These are phyloP conservation scores for Penicillium sp. DNA, from an alignment of 2,329 filamentous ascomycete species.

Conservation along the genomic window DNA sequence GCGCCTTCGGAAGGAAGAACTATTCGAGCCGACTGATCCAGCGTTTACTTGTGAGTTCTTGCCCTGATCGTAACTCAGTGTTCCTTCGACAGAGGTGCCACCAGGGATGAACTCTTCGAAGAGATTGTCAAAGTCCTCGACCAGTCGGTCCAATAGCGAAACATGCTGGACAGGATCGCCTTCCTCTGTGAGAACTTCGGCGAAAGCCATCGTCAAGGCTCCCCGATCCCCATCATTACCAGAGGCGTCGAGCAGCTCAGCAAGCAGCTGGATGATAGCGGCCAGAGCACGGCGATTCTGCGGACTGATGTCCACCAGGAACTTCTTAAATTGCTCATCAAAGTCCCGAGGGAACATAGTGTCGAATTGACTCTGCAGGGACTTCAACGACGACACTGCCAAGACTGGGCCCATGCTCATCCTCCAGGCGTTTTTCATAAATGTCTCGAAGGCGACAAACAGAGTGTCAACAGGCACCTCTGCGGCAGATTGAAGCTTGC, in stretches of 20 bases:
- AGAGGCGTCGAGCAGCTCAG: conserved; percentile 82
- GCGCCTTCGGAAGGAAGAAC: conserved; percentile 76
- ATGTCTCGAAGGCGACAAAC: conserved; percentile 91
- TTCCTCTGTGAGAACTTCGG: conserved; percentile 75
- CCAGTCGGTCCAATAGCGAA: conserved; percentile 78
- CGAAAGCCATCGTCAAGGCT: conserved; percentile 80
- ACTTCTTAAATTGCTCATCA: conserved; percentile 54
- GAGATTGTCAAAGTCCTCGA: conserved; percentile 84
- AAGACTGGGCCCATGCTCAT: conserved; percentile 84
- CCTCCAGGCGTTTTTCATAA: conserved; percentile 79
- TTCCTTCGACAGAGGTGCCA: conserved; percentile 43
- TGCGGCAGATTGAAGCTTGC: conserved; percentile 67
- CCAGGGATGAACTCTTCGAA: conserved; percentile 62
- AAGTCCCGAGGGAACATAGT: conserved; percentile 45
- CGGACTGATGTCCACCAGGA: conserved; percentile 51
- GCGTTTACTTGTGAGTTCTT: conserved; percentile 59
- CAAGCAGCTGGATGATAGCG: conserved; percentile 76
- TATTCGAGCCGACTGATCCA: conserved; percentile 77
- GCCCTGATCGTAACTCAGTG: conserved; percentile 51
- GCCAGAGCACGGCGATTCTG: conserved; percentile 72
- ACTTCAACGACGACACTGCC: conserved; percentile 63
- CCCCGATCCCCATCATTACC: conserved; percentile 88
- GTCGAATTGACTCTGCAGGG: conserved; percentile 58
- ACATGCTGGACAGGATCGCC: conserved; percentile 77
- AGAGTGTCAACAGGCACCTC: conserved; percentile 78